Percentiles rank a stretch among this genome's conserved stretches.
Conservation (phyloP, 2,329 filamentous ascomycete genomes). For the Monilinia fructicola region DNA sequence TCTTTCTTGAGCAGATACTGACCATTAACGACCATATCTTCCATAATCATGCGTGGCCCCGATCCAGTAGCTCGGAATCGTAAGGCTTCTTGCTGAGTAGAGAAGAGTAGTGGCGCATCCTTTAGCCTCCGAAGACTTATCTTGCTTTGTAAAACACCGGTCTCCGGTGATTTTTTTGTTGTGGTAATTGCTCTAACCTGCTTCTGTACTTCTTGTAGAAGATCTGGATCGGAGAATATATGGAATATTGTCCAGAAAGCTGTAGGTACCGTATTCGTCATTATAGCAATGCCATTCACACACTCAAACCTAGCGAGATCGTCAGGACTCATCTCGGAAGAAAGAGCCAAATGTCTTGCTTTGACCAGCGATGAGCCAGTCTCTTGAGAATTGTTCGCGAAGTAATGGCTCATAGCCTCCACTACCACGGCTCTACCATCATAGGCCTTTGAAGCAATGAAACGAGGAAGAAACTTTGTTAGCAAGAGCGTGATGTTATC, state of each 20-base stretch:
- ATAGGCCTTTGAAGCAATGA: neutral
- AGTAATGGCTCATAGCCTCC: constrained; percentile 1
- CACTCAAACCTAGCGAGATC: constrained; percentile 15
- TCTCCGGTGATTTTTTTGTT: neutral
- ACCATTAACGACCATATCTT: constrained; percentile 6
- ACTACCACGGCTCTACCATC: constrained; percentile 4
- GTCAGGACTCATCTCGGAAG: neutral
- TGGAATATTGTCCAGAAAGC: constrained; percentile 18
- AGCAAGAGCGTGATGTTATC: constrained; percentile 12
- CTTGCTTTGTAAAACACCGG: neutral
- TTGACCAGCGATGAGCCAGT: constrained; percentile 15
- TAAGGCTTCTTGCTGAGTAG: constrained; percentile 12
- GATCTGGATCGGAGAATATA: constrained; percentile 1
- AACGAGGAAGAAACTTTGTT: constrained; percentile 7
- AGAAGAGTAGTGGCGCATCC: constrained; percentile 11
- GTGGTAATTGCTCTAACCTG: neutral
- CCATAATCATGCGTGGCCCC: constrained; percentile 10
- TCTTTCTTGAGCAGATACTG: constrained; percentile 14
- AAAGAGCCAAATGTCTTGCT: neutral
- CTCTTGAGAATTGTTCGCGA: neutral
- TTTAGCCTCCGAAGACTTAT: neutral
- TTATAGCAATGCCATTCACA: constrained; percentile 15
- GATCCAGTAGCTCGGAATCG: constrained; percentile 1
- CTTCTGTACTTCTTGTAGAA: neutral
- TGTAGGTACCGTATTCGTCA: constrained; percentile 11